Conservation (phyloP, 106 monocot species). For the Cymbidium sinense region DNA sequence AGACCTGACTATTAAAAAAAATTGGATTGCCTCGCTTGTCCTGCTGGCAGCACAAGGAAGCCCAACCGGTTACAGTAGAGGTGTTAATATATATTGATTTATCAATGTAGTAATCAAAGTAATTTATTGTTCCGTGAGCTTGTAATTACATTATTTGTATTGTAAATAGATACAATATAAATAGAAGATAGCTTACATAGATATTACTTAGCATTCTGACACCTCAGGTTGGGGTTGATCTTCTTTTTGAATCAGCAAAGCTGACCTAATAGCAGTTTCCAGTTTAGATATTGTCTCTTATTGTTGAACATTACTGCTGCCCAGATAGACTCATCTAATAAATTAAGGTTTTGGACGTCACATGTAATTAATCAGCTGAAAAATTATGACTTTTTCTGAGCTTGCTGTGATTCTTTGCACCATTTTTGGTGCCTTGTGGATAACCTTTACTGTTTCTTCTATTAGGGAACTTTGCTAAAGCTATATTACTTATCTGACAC, state of each 20-base stretch:
- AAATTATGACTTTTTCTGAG: neutral
- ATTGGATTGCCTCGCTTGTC: neutral
- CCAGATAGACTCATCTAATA: neutral
- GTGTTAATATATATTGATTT: too few species aligned
- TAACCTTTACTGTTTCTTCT: neutral
- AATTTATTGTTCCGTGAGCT: neutral
- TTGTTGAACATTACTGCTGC: neutral
- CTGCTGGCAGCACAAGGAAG: neutral
- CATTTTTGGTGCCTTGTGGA: neutral
- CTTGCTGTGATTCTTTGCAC: neutral
- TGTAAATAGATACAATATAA: too few species aligned
- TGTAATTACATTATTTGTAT: neutral
- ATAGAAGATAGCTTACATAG: too few species aligned
- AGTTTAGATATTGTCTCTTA: neutral
- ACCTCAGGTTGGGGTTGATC: too few species aligned
- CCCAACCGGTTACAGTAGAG: neutral
- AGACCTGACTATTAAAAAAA: neutral
- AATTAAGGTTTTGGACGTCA: neutral
- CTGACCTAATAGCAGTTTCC: neutral
- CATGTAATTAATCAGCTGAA: neutral
- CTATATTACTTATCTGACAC: too few species aligned
- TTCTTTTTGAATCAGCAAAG: neutral
- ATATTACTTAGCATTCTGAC: too few species aligned
- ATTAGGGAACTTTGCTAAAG: too few species aligned
- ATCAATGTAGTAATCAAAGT: neutral